Conservation (phyloP, 805 yeast species). For the Ogataea dorogensis region DNA sequence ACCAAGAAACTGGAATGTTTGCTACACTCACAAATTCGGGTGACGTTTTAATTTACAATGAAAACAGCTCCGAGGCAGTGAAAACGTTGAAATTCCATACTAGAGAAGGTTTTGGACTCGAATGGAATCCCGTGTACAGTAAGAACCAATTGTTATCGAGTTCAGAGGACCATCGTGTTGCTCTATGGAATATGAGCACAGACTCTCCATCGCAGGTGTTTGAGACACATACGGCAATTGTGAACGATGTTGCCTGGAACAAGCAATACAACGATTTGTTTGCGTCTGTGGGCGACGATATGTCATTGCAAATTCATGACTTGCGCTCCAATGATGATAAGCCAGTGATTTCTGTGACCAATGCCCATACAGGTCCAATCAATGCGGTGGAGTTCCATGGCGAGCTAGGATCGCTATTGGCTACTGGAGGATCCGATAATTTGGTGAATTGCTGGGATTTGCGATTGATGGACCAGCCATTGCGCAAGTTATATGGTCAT, state of each 20-base stretch:
- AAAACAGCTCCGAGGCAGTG: constrained; percentile 22
- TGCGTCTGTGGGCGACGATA: constrained; percentile 73
- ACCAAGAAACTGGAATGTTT: constrained; percentile 46
- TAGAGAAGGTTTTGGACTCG: constrained; percentile 67
- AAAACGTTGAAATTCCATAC: constrained; percentile 50
- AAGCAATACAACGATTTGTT: constrained; percentile 43
- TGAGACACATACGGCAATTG: constrained; percentile 52
- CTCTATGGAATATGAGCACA: constrained; percentile 59
- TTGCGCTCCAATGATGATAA: constrained; percentile 38
- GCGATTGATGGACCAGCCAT: constrained; percentile 55
- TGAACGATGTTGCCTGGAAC: constrained; percentile 69
- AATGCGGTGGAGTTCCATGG: constrained; percentile 71
- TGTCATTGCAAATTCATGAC: constrained; percentile 60
- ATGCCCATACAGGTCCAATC: constrained; percentile 59
- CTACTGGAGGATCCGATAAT: constrained; percentile 78
- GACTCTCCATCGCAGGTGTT: constrained; percentile 47
- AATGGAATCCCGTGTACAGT: constrained; percentile 52
- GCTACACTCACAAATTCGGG: constrained; percentile 59
- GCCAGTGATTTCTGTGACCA: constrained; percentile 46
- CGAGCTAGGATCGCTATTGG: constrained; percentile 49
- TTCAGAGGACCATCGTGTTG: constrained; percentile 64
- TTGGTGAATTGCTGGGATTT: constrained; percentile 74
- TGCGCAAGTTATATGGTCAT: constrained; percentile 71
- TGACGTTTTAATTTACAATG: constrained; percentile 44
- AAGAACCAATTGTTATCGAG: constrained; percentile 55